A percentile compares a stretch with the other conserved stretches of the same genome.
Evolutionary conservation across 106 monocot genomes (phyloP).

Genomic region (Gastrodia elata): DNA sequence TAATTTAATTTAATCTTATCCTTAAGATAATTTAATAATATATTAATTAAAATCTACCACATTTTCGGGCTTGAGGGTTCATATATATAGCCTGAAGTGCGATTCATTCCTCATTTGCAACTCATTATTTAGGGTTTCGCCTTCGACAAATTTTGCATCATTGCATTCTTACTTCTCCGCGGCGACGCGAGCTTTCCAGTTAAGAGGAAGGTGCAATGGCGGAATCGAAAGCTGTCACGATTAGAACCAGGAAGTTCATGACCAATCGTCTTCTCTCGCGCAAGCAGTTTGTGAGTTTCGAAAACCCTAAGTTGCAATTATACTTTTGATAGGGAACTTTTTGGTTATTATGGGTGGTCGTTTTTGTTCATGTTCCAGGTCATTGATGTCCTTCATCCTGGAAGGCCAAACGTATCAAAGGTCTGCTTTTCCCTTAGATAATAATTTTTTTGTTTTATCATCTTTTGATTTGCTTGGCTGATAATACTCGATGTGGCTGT

Average conservation of each 20-base stretch:
- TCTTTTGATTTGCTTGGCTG: background rate
- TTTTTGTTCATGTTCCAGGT: slow-evolving; percentile 18
- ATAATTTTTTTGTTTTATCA: background rate
- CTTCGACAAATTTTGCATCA: no score
- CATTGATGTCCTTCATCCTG: slow-evolving; percentile 65
- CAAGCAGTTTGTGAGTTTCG: slow-evolving; percentile 61
- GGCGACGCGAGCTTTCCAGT: no score
- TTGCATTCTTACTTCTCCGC: no score
- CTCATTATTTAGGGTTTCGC: no score
- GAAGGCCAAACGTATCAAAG: slow-evolving; percentile 68
- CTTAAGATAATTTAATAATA: no score
- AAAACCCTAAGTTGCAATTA: background rate
- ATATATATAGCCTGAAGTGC: no score
- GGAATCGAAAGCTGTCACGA: slow-evolving; percentile 61
- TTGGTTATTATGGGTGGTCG: background rate
- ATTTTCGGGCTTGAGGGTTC: no score
- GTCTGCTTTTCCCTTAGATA: slow-evolving; percentile 7
- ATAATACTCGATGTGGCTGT: background rate
- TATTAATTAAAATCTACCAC: no score
- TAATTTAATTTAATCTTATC: no score
- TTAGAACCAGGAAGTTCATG: slow-evolving; percentile 82
- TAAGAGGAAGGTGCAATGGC: slow-evolving; percentile 28
- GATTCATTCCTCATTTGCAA: no score
- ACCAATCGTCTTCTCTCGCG: slow-evolving; percentile 79
- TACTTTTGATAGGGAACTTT: background rate